Conservation (phyloP, 352 stramenopile species). For the Globisporangium ultimum region DNA sequence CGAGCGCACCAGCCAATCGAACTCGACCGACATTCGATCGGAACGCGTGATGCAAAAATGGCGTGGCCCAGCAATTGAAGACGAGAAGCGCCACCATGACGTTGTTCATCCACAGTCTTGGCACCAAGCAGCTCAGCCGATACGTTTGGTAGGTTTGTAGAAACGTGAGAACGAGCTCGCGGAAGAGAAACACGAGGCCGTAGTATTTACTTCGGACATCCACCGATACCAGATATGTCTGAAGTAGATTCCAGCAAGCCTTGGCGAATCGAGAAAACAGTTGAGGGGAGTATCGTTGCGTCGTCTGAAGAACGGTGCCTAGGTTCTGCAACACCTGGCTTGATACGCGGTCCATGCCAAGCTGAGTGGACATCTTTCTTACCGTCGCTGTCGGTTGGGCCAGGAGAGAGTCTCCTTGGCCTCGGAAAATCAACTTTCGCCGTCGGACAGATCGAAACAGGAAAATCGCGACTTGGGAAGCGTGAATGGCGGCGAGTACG, state of each 20-base stretch:
- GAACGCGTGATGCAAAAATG: neutral
- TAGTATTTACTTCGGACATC: slow-evolving; percentile 21
- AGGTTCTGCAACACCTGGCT: neutral
- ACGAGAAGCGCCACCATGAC: slow-evolving; percentile 32
- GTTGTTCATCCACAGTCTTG: slow-evolving; percentile 27
- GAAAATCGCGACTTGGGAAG: slow-evolving; percentile 3
- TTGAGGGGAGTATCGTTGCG: neutral
- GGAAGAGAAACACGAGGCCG: slow-evolving; percentile 22
- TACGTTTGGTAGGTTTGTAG: slow-evolving; percentile 28
- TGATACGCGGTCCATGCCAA: neutral
- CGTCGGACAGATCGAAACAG: slow-evolving; percentile 8
- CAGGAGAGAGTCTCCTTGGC: neutral
- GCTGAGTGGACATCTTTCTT: neutral
- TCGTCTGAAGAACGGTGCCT: neutral
- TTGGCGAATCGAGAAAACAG: neutral
- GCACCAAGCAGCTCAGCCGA: slow-evolving; percentile 25
- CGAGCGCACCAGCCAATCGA: slow-evolving; percentile 2
- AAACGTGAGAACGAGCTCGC: slow-evolving; percentile 21
- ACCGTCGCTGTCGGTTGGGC: neutral
- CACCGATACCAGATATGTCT: slow-evolving; percentile 5
- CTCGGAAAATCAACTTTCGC: slow-evolving; percentile 7
- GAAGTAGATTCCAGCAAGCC: neutral
- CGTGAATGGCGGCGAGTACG: slow-evolving; percentile 5
- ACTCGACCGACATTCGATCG: neutral
- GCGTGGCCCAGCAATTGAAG: slow-evolving; percentile 30